Base-by-base conservation (phyloP, 2,329 filamentous ascomycete species). In the Colletotrichum higginsianum region DNA sequence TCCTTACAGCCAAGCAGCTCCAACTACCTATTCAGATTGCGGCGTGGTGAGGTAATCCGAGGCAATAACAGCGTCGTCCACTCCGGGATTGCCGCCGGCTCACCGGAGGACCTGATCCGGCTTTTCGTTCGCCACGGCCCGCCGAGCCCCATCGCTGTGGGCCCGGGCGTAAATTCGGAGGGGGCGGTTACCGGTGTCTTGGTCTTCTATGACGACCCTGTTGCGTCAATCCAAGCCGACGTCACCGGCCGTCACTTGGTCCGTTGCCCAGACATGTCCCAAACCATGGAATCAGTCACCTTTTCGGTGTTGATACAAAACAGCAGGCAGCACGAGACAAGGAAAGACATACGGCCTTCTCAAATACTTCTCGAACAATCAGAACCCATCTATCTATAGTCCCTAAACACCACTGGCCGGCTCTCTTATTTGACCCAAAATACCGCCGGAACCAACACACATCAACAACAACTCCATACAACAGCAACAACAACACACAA, bases 201-300 rank as follows among this genome's bases (percentile, higher is more conserved):
- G 47, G 56, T 35, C 16, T 23, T 64, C 58, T 46, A 71, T 71
- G 68, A 71, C 68, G 68, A 62, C 30, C 40, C 49, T 46, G 66
- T 74, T 62, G 73, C 73, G 70, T 74, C 70, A 66, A 73, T 58
- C 30, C 40, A 15, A 2, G 12, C 21, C 72, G 65, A 69, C 72
- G 70, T 74, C 72, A 71, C 63, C 50, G 44, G 26, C 57, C 16
- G 68, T 71, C 64, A 71, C 46, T 11, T 16, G n/a, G 35, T 23
- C 18, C 15, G 5, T 21, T 21, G 30, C 52, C 52, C 52, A 21
- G 30, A 5, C 18, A 18, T 21, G 9, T 21, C 18, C 38, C 52
- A 38, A 38, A 8, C 11, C 47, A 49, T 23, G 47, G 11, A 23
- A 11, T 53, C 50, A 35, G 35, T 38, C 35, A 38, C 35, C 50